These are phyloP conservation scores for Myxozyma monticola DNA, from an alignment of 805 yeast species.

Conservation along the genomic window DNA sequence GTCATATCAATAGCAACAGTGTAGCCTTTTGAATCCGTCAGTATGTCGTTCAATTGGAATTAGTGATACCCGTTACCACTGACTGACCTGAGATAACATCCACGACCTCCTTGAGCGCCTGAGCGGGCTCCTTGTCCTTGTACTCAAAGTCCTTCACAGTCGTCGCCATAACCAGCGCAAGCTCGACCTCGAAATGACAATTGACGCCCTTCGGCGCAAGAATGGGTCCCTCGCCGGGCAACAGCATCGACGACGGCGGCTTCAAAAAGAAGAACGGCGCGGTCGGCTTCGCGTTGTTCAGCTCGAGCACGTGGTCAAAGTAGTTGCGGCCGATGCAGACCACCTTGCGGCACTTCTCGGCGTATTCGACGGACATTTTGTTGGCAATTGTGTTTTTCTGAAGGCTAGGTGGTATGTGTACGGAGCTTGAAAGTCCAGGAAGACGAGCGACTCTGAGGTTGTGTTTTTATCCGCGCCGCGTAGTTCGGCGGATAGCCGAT, in stretches of 20 bases:
- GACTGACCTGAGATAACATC: slow-evolving; percentile 71
- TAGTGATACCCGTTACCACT: neutral
- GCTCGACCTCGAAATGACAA: slow-evolving; percentile 91
- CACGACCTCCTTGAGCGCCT: slow-evolving; percentile 62
- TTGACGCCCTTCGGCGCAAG: slow-evolving; percentile 78
- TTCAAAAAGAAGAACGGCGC: slow-evolving; percentile 92
- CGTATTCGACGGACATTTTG: slow-evolving; percentile 25
- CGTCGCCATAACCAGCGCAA: slow-evolving; percentile 74
- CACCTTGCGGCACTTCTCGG: slow-evolving; percentile 51
- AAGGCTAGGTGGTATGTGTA: no score
- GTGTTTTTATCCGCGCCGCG: no score
- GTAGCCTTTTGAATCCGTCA: slow-evolving; percentile 43
- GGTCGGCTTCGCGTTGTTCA: slow-evolving; percentile 75
- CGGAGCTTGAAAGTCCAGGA: no score
- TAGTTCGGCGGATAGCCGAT: no score
- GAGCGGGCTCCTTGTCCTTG: slow-evolving; percentile 52
- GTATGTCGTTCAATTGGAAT: neutral
- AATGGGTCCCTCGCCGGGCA: slow-evolving; percentile 70
- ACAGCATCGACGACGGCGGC: slow-evolving; percentile 76
- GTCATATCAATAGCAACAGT: slow-evolving; percentile 91
- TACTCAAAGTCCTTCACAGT: slow-evolving; percentile 33
- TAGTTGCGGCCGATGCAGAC: slow-evolving; percentile 96
- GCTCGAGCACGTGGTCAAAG: slow-evolving; percentile 92
- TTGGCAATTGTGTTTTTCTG: no score
- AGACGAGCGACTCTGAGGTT: no score